phyloP scores from a whole-genome alignment of 2,329 filamentous ascomycete species.

The Paraconiothyrium sp. region DNA sequence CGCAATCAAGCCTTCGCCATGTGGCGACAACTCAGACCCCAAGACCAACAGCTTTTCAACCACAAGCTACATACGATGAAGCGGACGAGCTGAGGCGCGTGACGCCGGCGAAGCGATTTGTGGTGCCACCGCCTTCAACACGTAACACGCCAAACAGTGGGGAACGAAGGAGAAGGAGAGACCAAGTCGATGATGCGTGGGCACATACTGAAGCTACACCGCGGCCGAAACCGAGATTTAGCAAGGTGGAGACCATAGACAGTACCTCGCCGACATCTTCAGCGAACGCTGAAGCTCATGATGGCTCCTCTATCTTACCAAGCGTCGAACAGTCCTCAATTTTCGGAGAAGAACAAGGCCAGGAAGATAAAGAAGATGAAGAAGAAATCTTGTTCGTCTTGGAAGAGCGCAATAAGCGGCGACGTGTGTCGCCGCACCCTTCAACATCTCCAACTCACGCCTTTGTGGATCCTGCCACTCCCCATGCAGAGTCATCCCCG shows the following conservation, averaged over 20 bases:
- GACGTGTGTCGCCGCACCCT: slow-evolving; percentile 30
- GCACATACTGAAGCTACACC: slow-evolving; percentile 22
- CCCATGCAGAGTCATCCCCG: slow-evolving; percentile 12
- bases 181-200: slow-evolving; percentile 14
- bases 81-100: slow-evolving; percentile 25
- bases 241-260: slow-evolving; percentile 48
- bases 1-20: slow-evolving; percentile 37
- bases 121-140: slow-evolving; percentile 24
- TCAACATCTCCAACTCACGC: slow-evolving; percentile 16
- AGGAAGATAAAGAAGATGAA: slow-evolving; percentile 27
- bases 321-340: slow-evolving; percentile 25
- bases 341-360: slow-evolving; percentile 11
- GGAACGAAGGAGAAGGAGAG: slow-evolving; percentile 7
- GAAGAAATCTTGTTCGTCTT: slow-evolving; percentile 41
- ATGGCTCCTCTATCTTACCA: slow-evolving; percentile 19
- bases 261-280: slow-evolving; percentile 36
- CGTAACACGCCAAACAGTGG: slow-evolving; percentile 10
- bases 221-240: slow-evolving; percentile 27
- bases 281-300: slow-evolving; percentile 14
- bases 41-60: neutral
- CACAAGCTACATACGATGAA: slow-evolving; percentile 1
- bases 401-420: slow-evolving; percentile 34
- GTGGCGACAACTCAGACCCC: slow-evolving; percentile 27
- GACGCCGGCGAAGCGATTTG: slow-evolving; percentile 47
- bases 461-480: neutral